Base-by-base conservation (phyloP, 2,329 filamentous ascomycete genomes). In the Aspergillus sp. region DNA sequence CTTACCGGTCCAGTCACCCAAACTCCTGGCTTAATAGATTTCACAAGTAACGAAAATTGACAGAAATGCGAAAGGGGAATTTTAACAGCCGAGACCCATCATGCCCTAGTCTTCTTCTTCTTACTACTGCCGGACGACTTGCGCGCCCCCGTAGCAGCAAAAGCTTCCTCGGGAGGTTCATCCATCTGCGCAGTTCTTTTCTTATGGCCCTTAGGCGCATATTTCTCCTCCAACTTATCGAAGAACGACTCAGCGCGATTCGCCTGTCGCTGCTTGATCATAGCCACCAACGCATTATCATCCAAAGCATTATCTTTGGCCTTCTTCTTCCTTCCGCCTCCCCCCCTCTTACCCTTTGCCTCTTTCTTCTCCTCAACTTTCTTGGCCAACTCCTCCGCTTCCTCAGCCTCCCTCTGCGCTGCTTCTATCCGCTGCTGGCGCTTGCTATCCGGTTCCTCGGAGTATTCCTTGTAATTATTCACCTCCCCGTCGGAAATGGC, bases 211-310 rank as follows among this genome's bases (percentile, higher is more conserved):
- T 60, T 62, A 23, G 57, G 75, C 72, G 64, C 72, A 60, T 94
- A 94, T 70, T 91, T 94, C 43, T 83, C 86, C 49, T 88, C 88
- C 44, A 95, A 68, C 44, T 79, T 74, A 52, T 87, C 86, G 20
- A 95, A 71, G 63, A 94, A 89, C 33, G 72, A 74, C 23, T 71
- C 69, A 9, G 70, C 75, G 30, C 86, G 75, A 38, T 78, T 77
- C 56, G 84, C 76, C 64, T 93, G 86, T 42, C 85, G 80, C 60
- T 80, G 76, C 62, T 80, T 79, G 52, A 95, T 95, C 60, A 94
- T 65, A 1, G 86, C 86, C n/a, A 83, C 82, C 35, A 95, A 73
- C 52, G 71, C 73, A 44, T 63, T 62, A 27, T 66, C 59, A 51
- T 57, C 70, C 41, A 55, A 70, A 39, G 62, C 69, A 22, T 53